Base-by-base conservation (phyloP, 805 yeast genomes). In the Yarrowia bubula region DNA sequence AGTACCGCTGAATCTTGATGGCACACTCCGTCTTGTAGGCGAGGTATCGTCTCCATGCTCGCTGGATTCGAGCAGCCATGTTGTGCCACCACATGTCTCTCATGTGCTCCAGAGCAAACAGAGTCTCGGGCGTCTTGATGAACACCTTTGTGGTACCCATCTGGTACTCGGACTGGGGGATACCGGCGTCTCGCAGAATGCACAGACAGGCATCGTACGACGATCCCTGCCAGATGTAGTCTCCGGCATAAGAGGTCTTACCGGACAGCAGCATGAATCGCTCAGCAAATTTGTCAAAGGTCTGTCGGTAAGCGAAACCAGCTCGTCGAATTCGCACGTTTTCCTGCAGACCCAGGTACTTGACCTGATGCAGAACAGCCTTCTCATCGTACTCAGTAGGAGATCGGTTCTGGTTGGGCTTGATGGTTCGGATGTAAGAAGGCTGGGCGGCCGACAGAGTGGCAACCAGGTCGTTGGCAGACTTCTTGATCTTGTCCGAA, bases 311-410 rank as follows among this genome's bases (percentile, higher is more conserved):
- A 1, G 99, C 99, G 76, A 95, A 95, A 55, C 99, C 99, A 0
- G 99, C 98, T 80, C 99, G 88, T 81, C 99, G 86, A 70, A 95
- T 95, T 68, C 98, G 85, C 60, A 95, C 98, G 76, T 95, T 95
- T 76, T 95, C 99, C 73, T 95, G 95, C 76, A 95, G 80, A 74
- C 99, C 99, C 69, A 95, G 81, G 76, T 95, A 95, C 73, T 95
- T 95, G 70, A 95, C 88, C 79, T 95, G 99, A 76, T 95, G 99
- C 69, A 95, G 80, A 8, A 95, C 99, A 69, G 92, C 96, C 65
- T 84, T 85, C 65, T 86, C 86, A 73, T 92, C 96, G 74, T 90
- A 95, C 71, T 93, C 98, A 43, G 86, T 79, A 14, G 99, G 96
- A 8, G 93, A 87, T 72, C 90, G 89, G 68, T 91, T 88, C 77